A percentile compares a stretch with the other conserved stretches of the same genome.
Evolutionary conservation across 768 basidiomycete species (phyloP).

Genomic region (Leccinum boreale): DNA sequence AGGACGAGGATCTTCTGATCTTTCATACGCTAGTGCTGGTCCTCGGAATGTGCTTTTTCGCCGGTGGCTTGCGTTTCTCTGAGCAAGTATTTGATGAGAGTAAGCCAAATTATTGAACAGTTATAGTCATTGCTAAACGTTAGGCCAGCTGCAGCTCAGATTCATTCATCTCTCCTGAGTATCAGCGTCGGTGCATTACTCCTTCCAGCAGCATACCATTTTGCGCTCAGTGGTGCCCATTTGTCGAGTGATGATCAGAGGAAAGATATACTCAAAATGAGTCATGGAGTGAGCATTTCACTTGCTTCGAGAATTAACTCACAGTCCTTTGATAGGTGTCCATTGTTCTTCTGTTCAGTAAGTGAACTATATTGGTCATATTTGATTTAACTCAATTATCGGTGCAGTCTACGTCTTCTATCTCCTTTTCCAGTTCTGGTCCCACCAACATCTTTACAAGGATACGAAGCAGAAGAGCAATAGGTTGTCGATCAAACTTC

Average conservation of each 20-base stretch:
- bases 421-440: slow-evolving; percentile 55
- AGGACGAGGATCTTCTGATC: slow-evolving; percentile 4
- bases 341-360: slow-evolving; percentile 51
- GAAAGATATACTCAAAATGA: slow-evolving; percentile 45
- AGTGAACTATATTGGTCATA: slow-evolving; percentile 16
- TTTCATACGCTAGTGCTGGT: slow-evolving; percentile 54
- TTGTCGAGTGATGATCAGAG: slow-evolving; percentile 33
- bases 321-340: slow-evolving; percentile 36
- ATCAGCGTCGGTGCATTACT: slow-evolving; percentile 79
- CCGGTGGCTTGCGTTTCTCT: slow-evolving; percentile 72
- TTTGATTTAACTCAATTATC: not conserved
- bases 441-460: slow-evolving; percentile 51
- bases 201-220: slow-evolving; percentile 78
- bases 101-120: slow-evolving; percentile 34
- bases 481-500: slow-evolving; percentile 34
- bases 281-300: slow-evolving; percentile 43
- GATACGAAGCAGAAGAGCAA: slow-evolving; percentile 46
- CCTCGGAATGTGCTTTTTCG: slow-evolving; percentile 89
- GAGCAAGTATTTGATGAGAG: slow-evolving; percentile 78
- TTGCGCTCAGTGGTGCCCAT: slow-evolving; percentile 36
- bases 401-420: slow-evolving; percentile 47
- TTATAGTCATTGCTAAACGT: slow-evolving; percentile 2
- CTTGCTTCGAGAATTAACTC: not conserved
- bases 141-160: slow-evolving; percentile 51
- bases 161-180: slow-evolving; percentile 73